Evolutionary conservation across 257 asterid genomes (phyloP).

Genomic region (Primulina eburnea): DNA sequence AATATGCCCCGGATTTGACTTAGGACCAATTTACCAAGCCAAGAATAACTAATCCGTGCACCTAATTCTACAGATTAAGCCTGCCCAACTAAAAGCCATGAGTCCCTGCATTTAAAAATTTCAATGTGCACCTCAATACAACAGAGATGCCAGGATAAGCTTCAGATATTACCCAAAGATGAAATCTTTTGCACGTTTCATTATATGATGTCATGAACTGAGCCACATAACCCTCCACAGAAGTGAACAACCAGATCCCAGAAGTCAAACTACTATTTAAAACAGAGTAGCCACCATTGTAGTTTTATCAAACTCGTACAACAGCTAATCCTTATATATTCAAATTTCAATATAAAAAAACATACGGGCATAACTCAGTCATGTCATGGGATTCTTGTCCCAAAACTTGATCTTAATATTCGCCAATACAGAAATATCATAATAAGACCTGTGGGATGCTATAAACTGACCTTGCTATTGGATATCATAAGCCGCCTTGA

Average conservation of each 20-base stretch:
- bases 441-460: slow-evolving; percentile 6
- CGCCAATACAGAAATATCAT: slow-evolving; percentile 1
- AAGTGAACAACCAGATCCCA: not conserved
- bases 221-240: not conserved
- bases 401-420: not conserved
- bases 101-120: not conserved
- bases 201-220: not conserved
- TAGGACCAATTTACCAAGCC: no score
- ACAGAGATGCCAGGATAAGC: not conserved
- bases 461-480: slow-evolving; percentile 64
- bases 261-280: not conserved
- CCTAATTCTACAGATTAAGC: not conserved
- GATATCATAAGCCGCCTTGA: slow-evolving; percentile 70
- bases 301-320: not conserved
- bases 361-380: not conserved
- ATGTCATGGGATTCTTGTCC: not conserved
- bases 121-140: not conserved
- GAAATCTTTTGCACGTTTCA: not conserved
- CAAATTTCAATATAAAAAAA: not conserved
- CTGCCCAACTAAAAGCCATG: no score
- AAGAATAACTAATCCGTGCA: not conserved
- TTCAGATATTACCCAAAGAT: not conserved
- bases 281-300: not conserved
- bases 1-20: no score
- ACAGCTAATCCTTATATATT: not conserved